Evolutionary conservation across 1,139 yeast genomes (phyloP), one percentile per base, ranked within the genome.

Genomic region (Hemisphaericaspora subhashii): DNA sequence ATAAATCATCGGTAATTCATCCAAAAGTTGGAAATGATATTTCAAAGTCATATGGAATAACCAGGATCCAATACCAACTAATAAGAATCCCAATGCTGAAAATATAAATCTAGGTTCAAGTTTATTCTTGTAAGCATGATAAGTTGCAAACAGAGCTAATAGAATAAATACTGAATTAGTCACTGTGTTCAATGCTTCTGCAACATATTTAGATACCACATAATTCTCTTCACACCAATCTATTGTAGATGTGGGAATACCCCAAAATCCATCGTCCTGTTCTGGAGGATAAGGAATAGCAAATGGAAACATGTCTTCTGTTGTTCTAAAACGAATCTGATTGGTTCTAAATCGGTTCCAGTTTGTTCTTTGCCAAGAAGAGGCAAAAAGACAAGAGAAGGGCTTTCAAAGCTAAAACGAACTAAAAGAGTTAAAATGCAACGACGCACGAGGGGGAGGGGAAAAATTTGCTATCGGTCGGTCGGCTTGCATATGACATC

Each of bases 151-250:
- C 16, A 60, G 42, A 1, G 96, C 95, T 39, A 88, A 67, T 12
- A 78, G 53, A 27, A 89, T 78, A 53, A 85, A 86, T 22, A 76
- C 72, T 5, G 86, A 65, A 56, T 89, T 89, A 38, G 97, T 87
- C 36, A 78, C 55, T 5, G 96, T 86, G 56, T 89, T 89, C 43
- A 89, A 71, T 40, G 87, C 83, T 59, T 89, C 97, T n/a, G 96
- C 96, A 39, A 89, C 72, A 53, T 84, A 89, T 14, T 72, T 72
- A n/a, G 90, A 77, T 8, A 89, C 86, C 9, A 88, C 92, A 57
- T 89, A 89, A 64, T 89, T 90, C 58, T 89, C 97, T 61, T 89
- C 97, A 64, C 97, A 89, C 97, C 97, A 89, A 56, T 89, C 97
- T 39, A 89, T 89, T 22, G 96, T 87, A 23, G 95, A 68, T 4